Conservation (phyloP, 1,139 yeast species). For the Kodamaea arcana region DNA sequence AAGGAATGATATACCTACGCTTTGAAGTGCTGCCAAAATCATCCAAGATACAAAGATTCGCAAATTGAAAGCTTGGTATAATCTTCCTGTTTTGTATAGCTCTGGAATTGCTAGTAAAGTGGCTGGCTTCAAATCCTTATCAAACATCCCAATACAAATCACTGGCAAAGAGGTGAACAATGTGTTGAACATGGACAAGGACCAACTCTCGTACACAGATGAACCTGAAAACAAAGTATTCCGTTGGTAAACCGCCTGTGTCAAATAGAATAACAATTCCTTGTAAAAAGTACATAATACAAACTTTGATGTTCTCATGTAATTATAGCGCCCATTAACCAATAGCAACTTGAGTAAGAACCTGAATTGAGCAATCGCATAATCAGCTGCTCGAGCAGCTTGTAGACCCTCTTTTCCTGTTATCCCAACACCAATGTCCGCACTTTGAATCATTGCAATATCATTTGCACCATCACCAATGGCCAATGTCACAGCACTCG, state of each 20-base stretch:
- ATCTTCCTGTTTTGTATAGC: slow-evolving; percentile 72
- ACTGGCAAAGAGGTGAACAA: slow-evolving; percentile 92
- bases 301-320: slow-evolving; percentile 86
- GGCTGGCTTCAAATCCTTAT: slow-evolving; percentile 82
- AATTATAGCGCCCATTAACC: slow-evolving; percentile 95
- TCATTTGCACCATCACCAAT: slow-evolving; percentile 99
- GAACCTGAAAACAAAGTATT: slow-evolving; percentile 89
- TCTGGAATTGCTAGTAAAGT: slow-evolving; percentile 92
- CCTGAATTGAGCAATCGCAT: slow-evolving; percentile 91
- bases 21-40: slow-evolving; percentile 67
- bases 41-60: slow-evolving; percentile 74
- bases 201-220: slow-evolving; percentile 92
- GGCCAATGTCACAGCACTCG: slow-evolving; percentile 76
- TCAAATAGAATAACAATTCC: slow-evolving; percentile 81
- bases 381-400: slow-evolving; percentile 94
- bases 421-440: slow-evolving; percentile 95
- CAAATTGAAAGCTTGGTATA: slow-evolving; percentile 71
- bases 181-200: slow-evolving; percentile 94
- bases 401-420: slow-evolving; percentile 97
- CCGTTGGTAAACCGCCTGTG: slow-evolving; percentile 85
- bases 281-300: slow-evolving; percentile 93
- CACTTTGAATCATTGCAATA: slow-evolving; percentile 98
- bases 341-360: slow-evolving; percentile 74
- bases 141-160: slow-evolving; percentile 90
- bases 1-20: slow-evolving; percentile 67